These are phyloP conservation scores for Strobilomyces echinocephalus DNA, from an alignment of 768 basidiomycete genomes.

Conservation along the genomic window DNA sequence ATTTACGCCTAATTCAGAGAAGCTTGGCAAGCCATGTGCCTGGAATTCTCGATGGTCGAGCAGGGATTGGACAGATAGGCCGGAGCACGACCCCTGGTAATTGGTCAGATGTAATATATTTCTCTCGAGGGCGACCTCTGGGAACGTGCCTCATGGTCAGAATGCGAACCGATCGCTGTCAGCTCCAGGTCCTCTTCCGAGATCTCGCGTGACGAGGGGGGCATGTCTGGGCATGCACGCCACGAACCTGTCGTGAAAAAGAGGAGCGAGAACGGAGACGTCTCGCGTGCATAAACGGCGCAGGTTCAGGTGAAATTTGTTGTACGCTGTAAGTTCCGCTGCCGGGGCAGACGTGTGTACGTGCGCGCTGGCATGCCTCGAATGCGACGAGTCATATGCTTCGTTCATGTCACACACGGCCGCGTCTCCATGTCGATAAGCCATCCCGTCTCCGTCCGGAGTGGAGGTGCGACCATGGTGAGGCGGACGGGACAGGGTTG, in stretches of 20 bases:
- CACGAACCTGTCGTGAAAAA: conserved; percentile 13
- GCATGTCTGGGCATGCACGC: neutral
- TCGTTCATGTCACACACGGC: conserved; percentile 6
- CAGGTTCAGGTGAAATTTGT: neutral
- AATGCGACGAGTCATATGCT: neutral
- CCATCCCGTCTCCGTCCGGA: conserved; percentile 15
- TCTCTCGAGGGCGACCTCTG: neutral
- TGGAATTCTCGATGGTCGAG: neutral
- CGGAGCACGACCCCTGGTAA: conserved; percentile 7
- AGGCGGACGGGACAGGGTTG: conserved; percentile 10
- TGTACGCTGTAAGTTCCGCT: conserved; percentile 1
- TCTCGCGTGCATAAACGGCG: neutral
- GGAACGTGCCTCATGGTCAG: conserved; percentile 9
- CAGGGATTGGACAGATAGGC: neutral
- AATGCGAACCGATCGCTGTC: conserved; percentile 1
- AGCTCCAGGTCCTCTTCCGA: conserved; percentile 8
- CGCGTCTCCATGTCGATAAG: conserved; percentile 18
- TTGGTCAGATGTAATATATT: neutral
- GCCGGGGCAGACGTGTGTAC: neutral
- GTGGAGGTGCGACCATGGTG: conserved; percentile 2
- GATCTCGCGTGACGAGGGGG: neutral
- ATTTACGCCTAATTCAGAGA: conserved; percentile 5
- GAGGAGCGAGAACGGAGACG: neutral
- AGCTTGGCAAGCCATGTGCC: conserved; percentile 17
- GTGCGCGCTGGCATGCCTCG: neutral